Base-by-base conservation (phyloP, 306 rosid species). In the Calophaca sinica region DNA sequence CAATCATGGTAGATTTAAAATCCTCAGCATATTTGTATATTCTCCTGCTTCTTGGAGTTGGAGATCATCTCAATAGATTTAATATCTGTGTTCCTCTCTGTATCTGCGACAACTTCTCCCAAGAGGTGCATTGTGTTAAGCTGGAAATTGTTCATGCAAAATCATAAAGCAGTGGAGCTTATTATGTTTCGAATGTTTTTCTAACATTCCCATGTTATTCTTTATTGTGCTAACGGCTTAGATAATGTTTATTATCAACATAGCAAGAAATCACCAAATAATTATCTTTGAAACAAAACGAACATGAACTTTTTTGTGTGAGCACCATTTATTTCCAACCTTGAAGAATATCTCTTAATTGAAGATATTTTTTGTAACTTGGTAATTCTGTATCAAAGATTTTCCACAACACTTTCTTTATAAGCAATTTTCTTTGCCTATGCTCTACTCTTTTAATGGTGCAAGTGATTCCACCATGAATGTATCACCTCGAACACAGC, bases 131-230 rank as follows among this genome's bases (percentile, higher is more conserved):
- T 28, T 45, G 12, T 68, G 8, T 50, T 50, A 73, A 9, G 9
- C 6, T 31, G 72, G 53, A 65, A 35, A 9, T 11, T 55, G 12
- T 49, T 75, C 59, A 46, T 72, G 33, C 48, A 8, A 14, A 44
- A 49, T 46, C 73, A 48, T 32, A 28, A 78, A 52, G 75, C 45
- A 52, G 9, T 42, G 2, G 73, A 20, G 14, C 57, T 63, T 70
- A 10, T 41, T 45, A 38, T 58, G 57, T 62, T 41, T 9, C 14
- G 61, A 41, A 29, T 44, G 44, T 12, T 49, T 26, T 13, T 42
- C 49, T n/a, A 65, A 9, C 80, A 75, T 76, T 52, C 60, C 11
- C 77, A 65, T 70, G 64, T 41, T 66, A 65, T 66, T 65, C 52
- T 80, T 61, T 59, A 54, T 62, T 58, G 70, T 42, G 12, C 26